Percentiles rank a stretch among this genome's conserved stretches.
phyloP scores from a whole-genome alignment of 352 stramenopile genomes.

The Stramenopiles sp. region DNA sequence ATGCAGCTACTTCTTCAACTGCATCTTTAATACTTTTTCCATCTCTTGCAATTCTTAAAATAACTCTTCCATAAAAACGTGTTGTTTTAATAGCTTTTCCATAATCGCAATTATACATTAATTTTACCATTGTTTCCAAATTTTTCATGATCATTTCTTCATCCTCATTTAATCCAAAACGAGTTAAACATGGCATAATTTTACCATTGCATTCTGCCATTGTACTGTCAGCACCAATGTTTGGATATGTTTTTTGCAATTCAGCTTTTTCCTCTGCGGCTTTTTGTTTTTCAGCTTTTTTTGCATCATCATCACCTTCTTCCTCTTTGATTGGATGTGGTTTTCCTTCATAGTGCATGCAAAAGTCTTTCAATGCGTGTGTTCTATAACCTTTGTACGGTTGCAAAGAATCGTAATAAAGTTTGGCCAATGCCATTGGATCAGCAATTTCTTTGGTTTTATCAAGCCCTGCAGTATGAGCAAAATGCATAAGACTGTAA shows the following conservation, averaged over 20 bases:
- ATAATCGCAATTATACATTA: slow-evolving; percentile 1
- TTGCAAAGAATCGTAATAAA: not conserved
- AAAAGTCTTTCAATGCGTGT: not conserved
- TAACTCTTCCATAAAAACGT: not conserved
- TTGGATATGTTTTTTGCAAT: not conserved
- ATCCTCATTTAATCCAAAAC: not conserved
- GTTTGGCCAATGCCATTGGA: not conserved
- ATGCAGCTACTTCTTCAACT: not conserved
- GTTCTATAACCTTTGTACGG: not conserved
- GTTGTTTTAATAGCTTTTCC: not conserved
- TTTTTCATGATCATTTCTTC: not conserved
- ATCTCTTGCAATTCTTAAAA: not conserved
- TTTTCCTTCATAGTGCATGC: not conserved
- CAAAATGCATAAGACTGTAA: not conserved
- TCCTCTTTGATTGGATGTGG: not conserved
- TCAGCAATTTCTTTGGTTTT: not conserved
- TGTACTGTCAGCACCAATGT: not conserved
- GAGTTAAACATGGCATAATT: not conserved
- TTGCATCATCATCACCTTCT: not conserved
- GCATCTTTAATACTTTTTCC: not conserved
- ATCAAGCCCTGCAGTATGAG: not conserved
- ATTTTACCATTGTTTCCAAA: not conserved
- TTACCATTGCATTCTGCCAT: slow-evolving; percentile 3
- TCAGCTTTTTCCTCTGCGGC: not conserved
- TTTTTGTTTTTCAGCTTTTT: not conserved